Evolutionary conservation across 257 asterid genomes (phyloP), one percentile per base, ranked within the genome.

Genomic region (Plantago elongata): DNA sequence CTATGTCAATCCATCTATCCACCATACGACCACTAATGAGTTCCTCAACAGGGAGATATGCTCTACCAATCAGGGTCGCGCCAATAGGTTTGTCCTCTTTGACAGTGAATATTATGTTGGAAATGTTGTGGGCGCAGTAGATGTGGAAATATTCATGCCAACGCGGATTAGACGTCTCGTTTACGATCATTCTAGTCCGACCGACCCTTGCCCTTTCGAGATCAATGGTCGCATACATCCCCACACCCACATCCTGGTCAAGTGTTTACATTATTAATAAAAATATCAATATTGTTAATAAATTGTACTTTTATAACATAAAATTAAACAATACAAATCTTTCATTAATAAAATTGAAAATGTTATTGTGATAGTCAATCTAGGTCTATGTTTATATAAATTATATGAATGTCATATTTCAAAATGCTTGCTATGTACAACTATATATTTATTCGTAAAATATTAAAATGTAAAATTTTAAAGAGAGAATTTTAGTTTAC

Each of bases 41-140:
- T 34, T 91, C 90, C 60, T 72, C 82, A 13, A 78, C 98, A 0
- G 87, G 80, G 2, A 86, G 70, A 65, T 81, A 79, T 13, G 96
- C 96, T 55, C 96, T 68, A 11, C 96, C 98, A 5, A 91, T 83
- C 16, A 92, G 58, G 8, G 87, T 84, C 17, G 98, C 97, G 12
- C 95, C 96, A 0, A 92, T 43, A 1, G 84, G 84, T 54, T 88
- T 70, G 9, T 51, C 77, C 37, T 83, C 79, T 68, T 88, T 92
- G 52, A 92, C 65, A 0, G 95, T 83, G 77, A 92, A 92, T 22
- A 88, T 64, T 37, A 92, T 72, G 69, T 81, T 62, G 15, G 92
- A 81, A 34, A 86, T 74, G 8, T 52, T 63, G 56, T 86, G 95
- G 7, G 98, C 97, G 40, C 97, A 86, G 49, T 83, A 92, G 0